Conservation (phyloP, 768 basidiomycete species). For the Russula sp. region DNA sequence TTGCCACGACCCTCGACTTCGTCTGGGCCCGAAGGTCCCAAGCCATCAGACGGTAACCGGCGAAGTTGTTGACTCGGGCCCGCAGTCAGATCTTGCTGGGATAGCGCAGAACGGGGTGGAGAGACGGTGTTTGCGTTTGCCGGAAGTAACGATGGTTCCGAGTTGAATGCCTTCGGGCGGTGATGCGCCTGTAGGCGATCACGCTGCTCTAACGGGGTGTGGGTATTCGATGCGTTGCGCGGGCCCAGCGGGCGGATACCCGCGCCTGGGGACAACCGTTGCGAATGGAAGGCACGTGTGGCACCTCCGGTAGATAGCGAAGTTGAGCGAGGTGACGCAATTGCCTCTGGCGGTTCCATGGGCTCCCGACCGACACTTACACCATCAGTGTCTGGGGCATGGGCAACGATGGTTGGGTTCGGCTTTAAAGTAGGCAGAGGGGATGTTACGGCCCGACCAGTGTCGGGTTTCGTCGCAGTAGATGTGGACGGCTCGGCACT, state of each 20-base stretch:
- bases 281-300: slow-evolving; percentile 17
- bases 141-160: slow-evolving; percentile 74
- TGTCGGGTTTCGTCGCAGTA: not conserved
- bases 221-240: slow-evolving; percentile 28
- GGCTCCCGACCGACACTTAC: not conserved
- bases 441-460: slow-evolving; percentile 4
- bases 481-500: slow-evolving; percentile 22
- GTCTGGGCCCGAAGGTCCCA: slow-evolving; percentile 39
- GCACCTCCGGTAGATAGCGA: slow-evolving; percentile 12
- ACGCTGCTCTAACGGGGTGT: slow-evolving; percentile 33
- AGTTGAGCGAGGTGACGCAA: not conserved
- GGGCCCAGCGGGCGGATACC: slow-evolving; percentile 23
- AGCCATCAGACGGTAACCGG: slow-evolving; percentile 34
- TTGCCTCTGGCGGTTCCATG: not conserved
- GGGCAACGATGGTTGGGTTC: slow-evolving; percentile 17
- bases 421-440: slow-evolving; percentile 9
- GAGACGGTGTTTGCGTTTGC: slow-evolving; percentile 39
- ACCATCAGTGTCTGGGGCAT: slow-evolving; percentile 17
- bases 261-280: slow-evolving; percentile 22
- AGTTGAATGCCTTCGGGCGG: slow-evolving; percentile 68
- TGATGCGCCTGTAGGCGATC: slow-evolving; percentile 56
- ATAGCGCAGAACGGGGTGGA: slow-evolving; percentile 30
- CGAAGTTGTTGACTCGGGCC: slow-evolving; percentile 44
- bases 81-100: slow-evolving; percentile 52
- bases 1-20: slow-evolving; percentile 62